Base-by-base conservation (phyloP, 2,329 filamentous ascomycete genomes). In the Didymella pomorum region DNA sequence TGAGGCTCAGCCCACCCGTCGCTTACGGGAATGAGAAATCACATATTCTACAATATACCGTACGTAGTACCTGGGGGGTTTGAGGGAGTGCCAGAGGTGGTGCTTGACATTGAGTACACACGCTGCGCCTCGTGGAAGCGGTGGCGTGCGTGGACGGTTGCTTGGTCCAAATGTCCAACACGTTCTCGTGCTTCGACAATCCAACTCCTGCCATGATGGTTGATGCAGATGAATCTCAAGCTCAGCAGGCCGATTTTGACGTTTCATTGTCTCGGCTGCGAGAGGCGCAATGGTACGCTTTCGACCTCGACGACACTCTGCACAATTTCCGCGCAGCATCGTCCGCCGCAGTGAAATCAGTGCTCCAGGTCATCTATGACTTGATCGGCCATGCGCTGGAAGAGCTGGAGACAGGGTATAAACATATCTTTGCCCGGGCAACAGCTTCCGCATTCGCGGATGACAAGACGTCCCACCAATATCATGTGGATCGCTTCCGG, bases 281-380 rank as follows among this genome's bases (percentile, higher is more conserved):
- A 26, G 10, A n/a, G 14, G 46, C 58, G 14, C 57, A 31, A 25
- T 82, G 80, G 79, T 74, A 81, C 35, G 79, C 77, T 1, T 83
- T 83, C 51, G 81, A 83, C 39, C 76, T 84, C 6, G 23, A 83
- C 54, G 80, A 83, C 61, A 82, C 80, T 0, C 68, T 83, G 1
- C 81, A 83, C 56, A 75, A 80, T 44, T 83, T 82, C 47, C 79
- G 79, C 47, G 71, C 63, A 18, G 78, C 78, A 11, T 81, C 80
- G 1, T 56, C 62, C 0, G 52, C 62, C 4, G 81, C 81, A 2
- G 76, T 74, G 1, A 53, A 60, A 0, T 37, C 61, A 5, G 72
- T 77, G 4, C 73, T 83, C 4, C 50, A 59, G 1, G 35, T 47
- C 6, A 74, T 82, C 14, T 62, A 62, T 56, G 11, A 44, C 62